Percentiles rank a stretch among this genome's conserved stretches.
Conservation (phyloP, 495 filamentous ascomycete species). For the Aspergillus wentii region DNA sequence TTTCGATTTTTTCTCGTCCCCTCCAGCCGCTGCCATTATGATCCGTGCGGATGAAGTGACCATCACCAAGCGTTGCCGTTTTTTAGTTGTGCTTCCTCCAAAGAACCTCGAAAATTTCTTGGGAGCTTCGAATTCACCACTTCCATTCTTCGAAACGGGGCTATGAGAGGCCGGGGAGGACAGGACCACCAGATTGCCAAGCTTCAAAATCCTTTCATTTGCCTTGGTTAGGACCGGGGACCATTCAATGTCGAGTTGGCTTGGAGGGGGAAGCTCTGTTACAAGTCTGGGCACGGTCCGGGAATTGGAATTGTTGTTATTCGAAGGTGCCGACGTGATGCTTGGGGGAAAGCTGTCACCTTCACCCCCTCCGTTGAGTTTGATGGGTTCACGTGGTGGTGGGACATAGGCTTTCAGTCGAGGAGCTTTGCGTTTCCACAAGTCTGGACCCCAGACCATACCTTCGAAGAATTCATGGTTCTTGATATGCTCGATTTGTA, state of each 20-base stretch:
- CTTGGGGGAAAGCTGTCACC: slow-evolving; percentile 43
- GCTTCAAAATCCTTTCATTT: slow-evolving; percentile 91
- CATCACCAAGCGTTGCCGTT: slow-evolving; percentile 90
- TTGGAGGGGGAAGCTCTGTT: slow-evolving; percentile 92
- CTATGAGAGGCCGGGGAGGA: slow-evolving; percentile 66
- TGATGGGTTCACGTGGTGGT: slow-evolving; percentile 75
- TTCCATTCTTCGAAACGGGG: slow-evolving; percentile 61
- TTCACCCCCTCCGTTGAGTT: slow-evolving; percentile 59
- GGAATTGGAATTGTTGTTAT: slow-evolving; percentile 30
- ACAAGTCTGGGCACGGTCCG: slow-evolving; percentile 75
- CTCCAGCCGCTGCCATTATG: slow-evolving; percentile 85
- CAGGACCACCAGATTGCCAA: slow-evolving; percentile 83
- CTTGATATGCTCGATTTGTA: slow-evolving; percentile 96
- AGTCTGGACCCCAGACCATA: slow-evolving; percentile 71
- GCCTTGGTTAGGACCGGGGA: slow-evolving; percentile 86
- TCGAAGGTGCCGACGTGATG: slow-evolving; percentile 44
- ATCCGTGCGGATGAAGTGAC: slow-evolving; percentile 87
- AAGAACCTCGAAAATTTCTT: slow-evolving; percentile 92
- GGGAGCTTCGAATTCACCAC: slow-evolving; percentile 55
- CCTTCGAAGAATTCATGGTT: slow-evolving; percentile 98
- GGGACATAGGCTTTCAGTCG: slow-evolving; percentile 83
- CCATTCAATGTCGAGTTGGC: slow-evolving; percentile 98
- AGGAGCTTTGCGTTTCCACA: slow-evolving; percentile 92
- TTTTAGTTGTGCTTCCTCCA: slow-evolving; percentile 83
- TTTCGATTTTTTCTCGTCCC: slow-evolving; percentile 95